Evolutionary conservation across 1,284 basidiomycete species (phyloP).

Genomic region (Clitocybe nebularis): DNA sequence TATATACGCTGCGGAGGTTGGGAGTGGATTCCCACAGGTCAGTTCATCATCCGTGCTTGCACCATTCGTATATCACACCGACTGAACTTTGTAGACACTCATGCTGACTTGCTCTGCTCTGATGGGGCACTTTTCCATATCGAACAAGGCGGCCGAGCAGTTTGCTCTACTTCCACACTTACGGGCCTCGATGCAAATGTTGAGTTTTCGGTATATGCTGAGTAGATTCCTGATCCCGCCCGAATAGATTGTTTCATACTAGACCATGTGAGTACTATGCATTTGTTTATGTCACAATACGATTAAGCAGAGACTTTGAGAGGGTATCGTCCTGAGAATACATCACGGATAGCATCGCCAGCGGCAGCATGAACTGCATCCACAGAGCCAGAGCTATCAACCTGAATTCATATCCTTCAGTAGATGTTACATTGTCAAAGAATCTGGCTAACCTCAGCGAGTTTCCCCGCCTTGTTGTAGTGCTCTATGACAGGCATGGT

Average conservation of each 20-base stretch:
- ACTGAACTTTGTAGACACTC: constrained; percentile 40
- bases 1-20: constrained; percentile 79
- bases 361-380: constrained; percentile 72
- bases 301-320: constrained; percentile 5
- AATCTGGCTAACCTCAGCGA: constrained; percentile 68
- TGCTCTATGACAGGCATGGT: constrained; percentile 97
- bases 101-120: constrained; percentile 65
- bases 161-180: constrained; percentile 40
- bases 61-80: constrained; percentile 31
- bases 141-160: constrained; percentile 49
- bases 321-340: constrained; percentile 29
- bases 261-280: too few relatives aligned
- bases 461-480: constrained; percentile 71
- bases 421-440: constrained; percentile 3
- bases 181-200: constrained; percentile 28
- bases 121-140: constrained; percentile 70
- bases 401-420: constrained; percentile 39
- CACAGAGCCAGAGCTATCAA: constrained; percentile 73
- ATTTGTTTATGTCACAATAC: too few relatives aligned
- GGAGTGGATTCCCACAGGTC: constrained; percentile 79
- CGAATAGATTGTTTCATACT: too few relatives aligned
- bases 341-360: constrained; percentile 48
- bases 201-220: constrained; percentile 44
- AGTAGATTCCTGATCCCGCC: too few relatives aligned
- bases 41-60: neutral